A percentile compares a stretch with the other conserved stretches of the same genome.
These are phyloP conservation scores for Verticillium nubilum DNA, from an alignment of 2,329 filamentous ascomycete genomes.

Conservation along the genomic window DNA sequence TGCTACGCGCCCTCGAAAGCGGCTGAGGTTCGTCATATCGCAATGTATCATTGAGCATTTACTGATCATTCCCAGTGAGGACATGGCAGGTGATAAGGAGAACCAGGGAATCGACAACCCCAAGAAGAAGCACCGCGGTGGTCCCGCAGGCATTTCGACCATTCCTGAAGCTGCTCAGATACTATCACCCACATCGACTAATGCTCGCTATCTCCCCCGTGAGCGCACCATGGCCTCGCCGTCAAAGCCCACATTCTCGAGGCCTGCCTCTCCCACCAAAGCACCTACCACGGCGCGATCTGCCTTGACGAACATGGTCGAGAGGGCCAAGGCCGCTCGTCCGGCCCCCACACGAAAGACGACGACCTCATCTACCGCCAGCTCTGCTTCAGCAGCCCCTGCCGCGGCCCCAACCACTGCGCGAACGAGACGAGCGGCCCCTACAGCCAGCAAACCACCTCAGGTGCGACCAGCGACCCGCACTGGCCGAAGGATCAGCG, in stretches of 20 bases:
- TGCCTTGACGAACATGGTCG: slow-evolving; percentile 49
- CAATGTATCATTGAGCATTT: slow-evolving; percentile 1
- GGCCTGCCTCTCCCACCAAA: slow-evolving; percentile 60
- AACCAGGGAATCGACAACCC: slow-evolving; percentile 63
- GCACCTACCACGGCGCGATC: slow-evolving; percentile 32
- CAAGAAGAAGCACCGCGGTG: slow-evolving; percentile 59
- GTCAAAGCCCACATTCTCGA: slow-evolving; percentile 50
- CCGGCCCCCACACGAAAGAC: slow-evolving; percentile 40
- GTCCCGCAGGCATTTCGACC: slow-evolving; percentile 33
- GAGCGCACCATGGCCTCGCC: slow-evolving; percentile 41
- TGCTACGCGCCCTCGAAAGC: slow-evolving; percentile 33
- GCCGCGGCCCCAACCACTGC: slow-evolving; percentile 24
- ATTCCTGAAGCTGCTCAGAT: slow-evolving; percentile 50
- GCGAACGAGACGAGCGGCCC: slow-evolving; percentile 25
- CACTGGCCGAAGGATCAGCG: slow-evolving; percentile 50
- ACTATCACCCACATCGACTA: slow-evolving; percentile 77
- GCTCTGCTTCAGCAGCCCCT: slow-evolving; percentile 25
- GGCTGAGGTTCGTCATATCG: slow-evolving; percentile 40
- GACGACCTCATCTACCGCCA: slow-evolving; percentile 37
- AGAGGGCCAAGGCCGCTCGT: slow-evolving; percentile 54
- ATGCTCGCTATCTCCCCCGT: slow-evolving; percentile 63
- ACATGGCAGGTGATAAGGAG: slow-evolving; percentile 69
- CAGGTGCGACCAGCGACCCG: slow-evolving; percentile 34
- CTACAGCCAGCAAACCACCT: slow-evolving; percentile 25
- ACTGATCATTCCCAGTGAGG: slow-evolving; percentile 44